Conservation (phyloP, 805 yeast genomes). For the Saturnispora gosingensis region DNA sequence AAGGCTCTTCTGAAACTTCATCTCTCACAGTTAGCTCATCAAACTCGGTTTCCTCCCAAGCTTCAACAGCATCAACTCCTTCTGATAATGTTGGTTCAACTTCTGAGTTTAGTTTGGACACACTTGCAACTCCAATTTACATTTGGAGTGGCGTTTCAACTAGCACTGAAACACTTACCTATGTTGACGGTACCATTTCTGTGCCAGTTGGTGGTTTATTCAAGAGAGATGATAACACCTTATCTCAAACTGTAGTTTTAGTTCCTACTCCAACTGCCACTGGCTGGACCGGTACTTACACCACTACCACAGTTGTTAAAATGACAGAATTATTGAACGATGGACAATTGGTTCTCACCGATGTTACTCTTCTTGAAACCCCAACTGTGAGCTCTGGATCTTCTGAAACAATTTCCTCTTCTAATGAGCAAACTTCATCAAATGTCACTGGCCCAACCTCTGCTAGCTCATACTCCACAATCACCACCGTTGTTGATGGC, state of each 20-base stretch:
- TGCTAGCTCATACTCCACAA: neutral
- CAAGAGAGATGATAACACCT: conserved; percentile 6
- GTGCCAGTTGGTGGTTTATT: conserved; percentile 3
- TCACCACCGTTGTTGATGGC: conserved; percentile 8
- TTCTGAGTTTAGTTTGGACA: neutral
- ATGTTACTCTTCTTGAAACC: neutral
- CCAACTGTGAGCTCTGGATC: neutral
- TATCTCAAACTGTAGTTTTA: conserved; percentile 1
- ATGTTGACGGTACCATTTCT: neutral
- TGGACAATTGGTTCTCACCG: neutral
- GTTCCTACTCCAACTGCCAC: conserved; percentile 3
- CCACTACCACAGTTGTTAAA: neutral
- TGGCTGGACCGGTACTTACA: neutral
- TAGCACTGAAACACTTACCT: neutral
- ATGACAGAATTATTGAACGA: conserved; percentile 1
- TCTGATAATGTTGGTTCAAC: no score
- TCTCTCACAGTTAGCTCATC: neutral
- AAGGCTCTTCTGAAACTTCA: no score
- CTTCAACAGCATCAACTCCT: neutral
- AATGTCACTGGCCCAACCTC: neutral
- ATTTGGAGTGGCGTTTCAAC: conserved; percentile 2
- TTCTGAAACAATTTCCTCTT: neutral
- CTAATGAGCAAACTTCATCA: neutral
- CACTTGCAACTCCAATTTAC: neutral
- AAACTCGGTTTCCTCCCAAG: neutral